A percentile compares a stretch with the other conserved stretches of the same genome.
Evolutionary conservation across 2,329 filamentous ascomycete genomes (phyloP).

Genomic region (Colletotrichum abscissum): DNA sequence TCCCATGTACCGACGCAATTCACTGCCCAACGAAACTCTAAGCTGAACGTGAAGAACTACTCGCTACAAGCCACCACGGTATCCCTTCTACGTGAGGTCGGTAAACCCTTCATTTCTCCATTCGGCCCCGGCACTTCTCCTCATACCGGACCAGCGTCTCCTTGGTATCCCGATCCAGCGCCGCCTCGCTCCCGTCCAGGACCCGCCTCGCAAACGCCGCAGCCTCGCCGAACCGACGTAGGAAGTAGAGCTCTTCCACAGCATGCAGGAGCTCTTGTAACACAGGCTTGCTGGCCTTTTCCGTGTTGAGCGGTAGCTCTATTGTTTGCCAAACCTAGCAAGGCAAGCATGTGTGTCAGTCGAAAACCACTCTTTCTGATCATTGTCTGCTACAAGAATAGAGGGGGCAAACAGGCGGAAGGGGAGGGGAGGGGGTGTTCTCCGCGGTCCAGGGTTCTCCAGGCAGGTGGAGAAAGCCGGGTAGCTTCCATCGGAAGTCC

Average conservation of each 20-base stretch:
- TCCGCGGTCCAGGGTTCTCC: background rate
- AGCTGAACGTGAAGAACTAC: too few species aligned
- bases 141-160: conserved; percentile 55
- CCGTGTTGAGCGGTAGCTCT: conserved; percentile 50
- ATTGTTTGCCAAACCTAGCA: conserved; percentile 57
- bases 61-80: too few species aligned
- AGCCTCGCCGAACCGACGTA: conserved; percentile 58
- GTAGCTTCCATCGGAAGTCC: background rate
- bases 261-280: conserved; percentile 65
- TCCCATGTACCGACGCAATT: too few species aligned
- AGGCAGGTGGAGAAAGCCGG: background rate
- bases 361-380: too few species aligned
- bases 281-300: conserved; percentile 55
- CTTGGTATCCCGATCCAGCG: conserved; percentile 57
- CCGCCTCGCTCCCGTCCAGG: conserved; percentile 44
- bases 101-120: conserved; percentile 4
- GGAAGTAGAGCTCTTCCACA: conserved; percentile 69
- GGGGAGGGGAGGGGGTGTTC: background rate
- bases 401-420: background rate
- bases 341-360: too few species aligned
- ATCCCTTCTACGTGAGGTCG: too few species aligned
- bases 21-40: too few species aligned
- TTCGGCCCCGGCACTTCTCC: conserved; percentile 50
- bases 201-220: conserved; percentile 52
- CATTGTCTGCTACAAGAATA: too few species aligned